Percentiles rank a stretch among this genome's conserved stretches.
Conservation (phyloP, 108 stramenopile species). For the Cyclotella sp. region DNA sequence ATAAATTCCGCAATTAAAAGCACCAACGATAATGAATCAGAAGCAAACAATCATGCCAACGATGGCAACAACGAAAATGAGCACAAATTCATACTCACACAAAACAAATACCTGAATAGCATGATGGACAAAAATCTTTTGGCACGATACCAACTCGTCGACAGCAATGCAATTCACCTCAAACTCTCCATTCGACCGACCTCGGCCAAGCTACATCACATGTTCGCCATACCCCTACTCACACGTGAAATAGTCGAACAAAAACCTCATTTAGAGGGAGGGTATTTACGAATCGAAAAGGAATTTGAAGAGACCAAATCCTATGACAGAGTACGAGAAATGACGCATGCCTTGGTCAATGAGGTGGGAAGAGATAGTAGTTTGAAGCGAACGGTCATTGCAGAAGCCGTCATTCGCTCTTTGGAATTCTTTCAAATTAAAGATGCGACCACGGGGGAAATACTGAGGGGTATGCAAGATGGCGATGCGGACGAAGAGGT, state of each 20-base stretch:
- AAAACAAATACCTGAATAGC: conserved; percentile 29
- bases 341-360: conserved; percentile 28
- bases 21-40: neutral
- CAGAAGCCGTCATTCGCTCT: conserved; percentile 38
- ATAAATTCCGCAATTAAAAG: conserved; percentile 17
- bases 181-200: conserved; percentile 35
- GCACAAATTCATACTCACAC: neutral
- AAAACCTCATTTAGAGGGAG: conserved; percentile 42
- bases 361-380: conserved; percentile 24
- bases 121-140: conserved; percentile 49
- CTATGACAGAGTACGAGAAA: conserved; percentile 27
- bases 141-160: conserved; percentile 20
- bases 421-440: conserved; percentile 48
- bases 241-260: conserved; percentile 43
- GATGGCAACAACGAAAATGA: neutral
- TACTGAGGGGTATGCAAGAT: conserved; percentile 47
- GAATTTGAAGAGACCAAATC: conserved; percentile 25
- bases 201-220: conserved; percentile 28
- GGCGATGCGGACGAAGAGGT: conserved; percentile 38
- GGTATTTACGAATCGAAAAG: conserved; percentile 36
- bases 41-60: neutral
- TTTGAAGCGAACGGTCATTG: conserved; percentile 40
- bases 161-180: conserved; percentile 23
- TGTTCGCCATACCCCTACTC: conserved; percentile 47
- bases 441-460: conserved; percentile 21